Percentiles rank a stretch among this genome's conserved stretches.
phyloP scores from a whole-genome alignment of 345 rosid species.

The Salix udensis region DNA sequence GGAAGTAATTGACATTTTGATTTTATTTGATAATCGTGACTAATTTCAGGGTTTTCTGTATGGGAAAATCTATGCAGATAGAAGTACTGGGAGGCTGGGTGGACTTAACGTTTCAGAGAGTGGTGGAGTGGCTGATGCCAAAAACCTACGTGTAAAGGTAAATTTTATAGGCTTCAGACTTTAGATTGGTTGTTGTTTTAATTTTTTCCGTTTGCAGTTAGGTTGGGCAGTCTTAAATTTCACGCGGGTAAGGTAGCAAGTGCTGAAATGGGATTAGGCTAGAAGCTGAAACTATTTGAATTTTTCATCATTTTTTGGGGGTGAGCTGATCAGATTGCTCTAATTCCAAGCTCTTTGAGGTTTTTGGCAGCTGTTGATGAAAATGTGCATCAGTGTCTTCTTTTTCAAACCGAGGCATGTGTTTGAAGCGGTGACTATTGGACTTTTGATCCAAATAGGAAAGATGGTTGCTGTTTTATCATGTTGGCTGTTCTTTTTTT shows the following conservation, averaged over 20 bases:
- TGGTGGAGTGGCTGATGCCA: conserved; percentile 49
- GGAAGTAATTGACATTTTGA: neutral
- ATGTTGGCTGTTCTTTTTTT: neutral
- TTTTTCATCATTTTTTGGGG: neutral
- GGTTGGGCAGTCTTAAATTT: neutral
- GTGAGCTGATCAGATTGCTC: neutral
- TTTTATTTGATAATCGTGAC: neutral
- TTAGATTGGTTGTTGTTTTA: neutral
- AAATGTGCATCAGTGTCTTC: neutral
- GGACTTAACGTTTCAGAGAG: conserved; percentile 56
- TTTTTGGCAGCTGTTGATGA: neutral
- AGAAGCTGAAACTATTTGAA: neutral
- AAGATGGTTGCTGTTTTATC: neutral
- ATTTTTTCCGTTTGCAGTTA: neutral
- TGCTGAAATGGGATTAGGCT: neutral
- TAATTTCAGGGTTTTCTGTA: neutral
- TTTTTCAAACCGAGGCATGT: neutral
- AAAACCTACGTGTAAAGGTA: conserved; percentile 89
- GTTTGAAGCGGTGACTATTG: neutral
- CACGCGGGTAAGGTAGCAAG: neutral
- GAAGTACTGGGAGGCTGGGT: conserved; percentile 57
- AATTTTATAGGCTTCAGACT: neutral
- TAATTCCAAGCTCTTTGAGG: neutral
- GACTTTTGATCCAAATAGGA: neutral
- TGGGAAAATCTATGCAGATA: conserved; percentile 37